Percentiles rank a stretch among this genome's conserved stretches.
Conservation (phyloP, 1,284 basidiomycete genomes). For the Tilletia horrida region DNA sequence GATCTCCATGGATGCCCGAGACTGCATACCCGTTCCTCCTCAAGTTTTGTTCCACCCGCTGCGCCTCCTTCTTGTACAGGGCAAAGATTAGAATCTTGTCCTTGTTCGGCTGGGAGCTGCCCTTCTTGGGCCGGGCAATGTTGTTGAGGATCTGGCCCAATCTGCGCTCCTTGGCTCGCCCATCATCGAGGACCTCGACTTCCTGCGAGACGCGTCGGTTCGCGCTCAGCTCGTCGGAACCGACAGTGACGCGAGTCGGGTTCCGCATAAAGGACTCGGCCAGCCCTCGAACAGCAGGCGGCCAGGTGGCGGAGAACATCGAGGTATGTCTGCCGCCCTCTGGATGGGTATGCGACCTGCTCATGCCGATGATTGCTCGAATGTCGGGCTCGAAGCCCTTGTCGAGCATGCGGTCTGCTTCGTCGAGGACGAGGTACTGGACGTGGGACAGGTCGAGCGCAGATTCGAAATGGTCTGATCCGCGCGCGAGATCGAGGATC, state of each 20-base stretch:
- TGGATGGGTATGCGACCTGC: conserved; percentile 59
- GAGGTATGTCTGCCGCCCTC: conserved; percentile 51
- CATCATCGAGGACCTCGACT: conserved; percentile 86
- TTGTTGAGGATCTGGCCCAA: conserved; percentile 49
- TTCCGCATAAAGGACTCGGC: conserved; percentile 82
- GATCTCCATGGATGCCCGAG: conserved; percentile 86
- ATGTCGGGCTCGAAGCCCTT: conserved; percentile 99
- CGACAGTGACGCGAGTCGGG: conserved; percentile 88
- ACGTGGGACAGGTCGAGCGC: conserved; percentile 66
- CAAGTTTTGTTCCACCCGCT: conserved; percentile 79
- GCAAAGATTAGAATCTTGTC: conserved; percentile 88
- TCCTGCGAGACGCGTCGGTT: conserved; percentile 78
- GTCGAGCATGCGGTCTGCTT: conserved; percentile 97
- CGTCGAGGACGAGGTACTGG: conserved; percentile 87
- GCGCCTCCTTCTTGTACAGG: conserved; percentile 91
- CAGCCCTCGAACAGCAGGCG: conserved; percentile 87
- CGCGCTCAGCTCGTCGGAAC: conserved; percentile 89
- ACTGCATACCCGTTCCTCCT: conserved; percentile 76
- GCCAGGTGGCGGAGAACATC: conserved; percentile 92
- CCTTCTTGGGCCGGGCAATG: conserved; percentile 42
- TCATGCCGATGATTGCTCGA: conserved; percentile 76
- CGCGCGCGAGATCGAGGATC: conserved; percentile 80
- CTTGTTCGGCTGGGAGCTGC: conserved; percentile 60
- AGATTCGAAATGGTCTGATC: conserved; percentile 63
- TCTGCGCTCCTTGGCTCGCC: conserved; percentile 76